These are phyloP conservation scores for Penicillium griseofulvum DNA, from an alignment of 2,329 filamentous ascomycete species.

Conservation along the genomic window DNA sequence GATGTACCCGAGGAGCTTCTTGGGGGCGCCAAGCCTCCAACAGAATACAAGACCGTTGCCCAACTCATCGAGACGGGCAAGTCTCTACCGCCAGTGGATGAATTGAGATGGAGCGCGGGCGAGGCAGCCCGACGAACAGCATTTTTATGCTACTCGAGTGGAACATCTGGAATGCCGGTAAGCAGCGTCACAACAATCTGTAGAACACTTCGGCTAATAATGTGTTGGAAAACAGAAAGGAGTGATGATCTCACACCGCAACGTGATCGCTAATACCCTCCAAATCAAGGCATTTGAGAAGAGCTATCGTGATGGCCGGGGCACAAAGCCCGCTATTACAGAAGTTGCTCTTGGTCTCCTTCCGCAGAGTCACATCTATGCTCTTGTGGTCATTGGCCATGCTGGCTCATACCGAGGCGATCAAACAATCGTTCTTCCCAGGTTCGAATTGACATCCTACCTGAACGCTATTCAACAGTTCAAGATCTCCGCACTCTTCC, in stretches of 20 bases:
- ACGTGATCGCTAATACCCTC: slow-evolving; percentile 73
- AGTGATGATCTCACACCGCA: slow-evolving; percentile 76
- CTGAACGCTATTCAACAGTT: slow-evolving; percentile 64
- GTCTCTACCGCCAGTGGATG: slow-evolving; percentile 39
- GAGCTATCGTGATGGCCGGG: slow-evolving; percentile 21
- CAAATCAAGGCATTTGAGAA: slow-evolving; percentile 58
- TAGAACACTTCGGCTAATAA: neutral
- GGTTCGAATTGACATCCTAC: slow-evolving; percentile 69
- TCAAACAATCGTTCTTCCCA: slow-evolving; percentile 65
- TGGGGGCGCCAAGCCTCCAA: slow-evolving; percentile 45
- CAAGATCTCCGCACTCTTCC: slow-evolving; percentile 64
- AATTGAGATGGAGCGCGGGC: slow-evolving; percentile 41
- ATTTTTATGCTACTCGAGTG: slow-evolving; percentile 77
- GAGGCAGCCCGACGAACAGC: slow-evolving; percentile 61
- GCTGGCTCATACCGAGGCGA: slow-evolving; percentile 68
- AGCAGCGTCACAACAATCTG: slow-evolving; percentile 19
- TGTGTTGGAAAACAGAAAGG: slow-evolving; percentile 59
- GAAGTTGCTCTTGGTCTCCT: slow-evolving; percentile 66
- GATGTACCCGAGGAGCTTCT: slow-evolving; percentile 60
- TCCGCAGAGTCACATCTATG: slow-evolving; percentile 80
- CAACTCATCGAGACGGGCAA: slow-evolving; percentile 64
- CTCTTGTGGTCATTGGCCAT: slow-evolving; percentile 68
- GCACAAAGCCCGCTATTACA: slow-evolving; percentile 21
- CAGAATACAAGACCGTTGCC: slow-evolving; percentile 61
- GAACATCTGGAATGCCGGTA: slow-evolving; percentile 74